Conservation (phyloP, 306 rosid genomes). For the Vigna angularis region DNA sequence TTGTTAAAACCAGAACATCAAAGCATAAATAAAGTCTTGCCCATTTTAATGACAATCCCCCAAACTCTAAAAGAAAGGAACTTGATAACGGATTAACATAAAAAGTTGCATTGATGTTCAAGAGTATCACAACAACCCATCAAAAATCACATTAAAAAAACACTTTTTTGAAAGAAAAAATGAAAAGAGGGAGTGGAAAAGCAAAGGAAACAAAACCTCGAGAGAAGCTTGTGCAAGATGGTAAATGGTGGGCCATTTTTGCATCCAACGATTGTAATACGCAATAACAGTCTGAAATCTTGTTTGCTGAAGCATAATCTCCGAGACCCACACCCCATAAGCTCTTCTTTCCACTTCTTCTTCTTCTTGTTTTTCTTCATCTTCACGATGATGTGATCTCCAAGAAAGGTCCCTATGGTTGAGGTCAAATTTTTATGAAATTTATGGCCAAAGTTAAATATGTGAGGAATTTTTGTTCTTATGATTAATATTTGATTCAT, state of each 20-base stretch:
- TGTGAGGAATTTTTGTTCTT: no score
- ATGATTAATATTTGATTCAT: no score
- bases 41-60: neutral
- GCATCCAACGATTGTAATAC: conserved; percentile 83
- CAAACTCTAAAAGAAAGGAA: neutral
- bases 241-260: conserved; percentile 81
- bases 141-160: neutral
- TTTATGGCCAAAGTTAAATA: no score
- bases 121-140: neutral
- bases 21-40: conserved; percentile 11
- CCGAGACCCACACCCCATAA: conserved; percentile 92
- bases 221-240: conserved; percentile 80
- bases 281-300: conserved; percentile 84
- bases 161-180: neutral
- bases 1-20: conserved; percentile 13
- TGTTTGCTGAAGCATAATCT: conserved; percentile 91
- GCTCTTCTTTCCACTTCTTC: conserved; percentile 58
- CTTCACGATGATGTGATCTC: conserved; percentile 50
- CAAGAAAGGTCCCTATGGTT: conserved; percentile 86
- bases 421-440: conserved; percentile 25
- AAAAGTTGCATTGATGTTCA: neutral
- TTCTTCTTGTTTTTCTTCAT: conserved; percentile 3
- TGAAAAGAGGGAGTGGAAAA: neutral
- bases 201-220: conserved; percentile 53
- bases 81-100: neutral